Percentiles rank a stretch among this genome's conserved stretches.
phyloP scores from a whole-genome alignment of 116 monocot species.

The Iris pallida region DNA sequence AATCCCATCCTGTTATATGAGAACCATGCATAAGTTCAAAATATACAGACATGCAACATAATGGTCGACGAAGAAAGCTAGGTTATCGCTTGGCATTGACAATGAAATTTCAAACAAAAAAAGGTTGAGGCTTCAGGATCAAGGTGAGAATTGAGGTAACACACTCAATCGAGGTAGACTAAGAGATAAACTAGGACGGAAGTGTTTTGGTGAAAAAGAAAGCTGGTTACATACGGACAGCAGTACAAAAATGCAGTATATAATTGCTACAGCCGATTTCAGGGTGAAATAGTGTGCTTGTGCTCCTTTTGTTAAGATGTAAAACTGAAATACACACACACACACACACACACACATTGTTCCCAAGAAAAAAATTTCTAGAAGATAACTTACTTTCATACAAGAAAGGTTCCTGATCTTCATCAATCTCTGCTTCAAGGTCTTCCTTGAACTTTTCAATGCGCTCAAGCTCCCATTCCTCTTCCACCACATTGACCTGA shows the following conservation, averaged over 20 bases:
- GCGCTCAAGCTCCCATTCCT: conserved; percentile 95
- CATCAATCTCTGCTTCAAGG: conserved; percentile 96
- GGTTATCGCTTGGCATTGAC: not conserved
- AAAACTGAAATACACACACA: not conserved
- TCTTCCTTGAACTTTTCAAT: conserved; percentile 95
- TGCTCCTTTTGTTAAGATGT: no score
- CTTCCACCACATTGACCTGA: conserved; percentile 52
- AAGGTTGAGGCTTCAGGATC: not conserved
- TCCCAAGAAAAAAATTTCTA: not conserved
- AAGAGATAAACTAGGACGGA: not conserved
- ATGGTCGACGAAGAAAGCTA: not conserved
- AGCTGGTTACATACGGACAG: not conserved
- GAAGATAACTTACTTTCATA: conserved; percentile 77
- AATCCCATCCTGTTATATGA: conserved; percentile 73
- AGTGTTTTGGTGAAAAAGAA: not conserved
- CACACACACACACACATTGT: no score
- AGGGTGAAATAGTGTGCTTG: no score
- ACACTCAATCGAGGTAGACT: not conserved
- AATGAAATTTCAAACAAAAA: not conserved
- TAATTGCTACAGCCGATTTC: no score
- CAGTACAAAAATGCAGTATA: no score
- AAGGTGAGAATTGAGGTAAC: not conserved
- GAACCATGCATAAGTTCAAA: conserved; percentile 9
- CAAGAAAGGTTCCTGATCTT: conserved; percentile 91
- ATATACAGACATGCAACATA: not conserved